phyloP scores from a whole-genome alignment of 1,284 basidiomycete species.

The Chondrostereum purpureum region DNA sequence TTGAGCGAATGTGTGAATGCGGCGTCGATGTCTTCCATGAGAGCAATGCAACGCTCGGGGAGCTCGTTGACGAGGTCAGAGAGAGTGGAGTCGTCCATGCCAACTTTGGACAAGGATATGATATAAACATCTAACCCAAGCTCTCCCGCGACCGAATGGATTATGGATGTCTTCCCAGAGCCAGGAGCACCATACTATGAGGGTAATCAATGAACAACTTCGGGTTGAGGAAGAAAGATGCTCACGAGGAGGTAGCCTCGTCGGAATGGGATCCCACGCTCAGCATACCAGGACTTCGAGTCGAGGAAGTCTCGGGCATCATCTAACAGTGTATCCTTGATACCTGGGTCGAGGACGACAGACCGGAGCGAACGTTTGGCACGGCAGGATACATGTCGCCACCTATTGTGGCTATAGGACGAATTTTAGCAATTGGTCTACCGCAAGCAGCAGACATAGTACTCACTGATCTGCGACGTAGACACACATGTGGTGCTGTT shows the following conservation, averaged over 20 bases:
- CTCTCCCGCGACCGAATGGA: constrained; percentile 72
- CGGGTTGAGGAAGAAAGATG: constrained; percentile 3
- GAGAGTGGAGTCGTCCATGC: constrained; percentile 62
- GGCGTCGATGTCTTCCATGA: constrained; percentile 80
- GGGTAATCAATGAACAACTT: constrained; percentile 7
- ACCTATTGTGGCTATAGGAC: constrained; percentile 30
- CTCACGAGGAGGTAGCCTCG: constrained; percentile 62
- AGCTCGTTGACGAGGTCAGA: constrained; percentile 56
- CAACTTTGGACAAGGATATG: constrained; percentile 63
- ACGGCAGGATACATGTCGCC: constrained; percentile 50
- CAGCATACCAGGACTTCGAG: constrained; percentile 62
- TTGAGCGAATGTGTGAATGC: constrained; percentile 57
- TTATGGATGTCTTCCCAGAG: constrained; percentile 69
- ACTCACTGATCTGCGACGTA: constrained; percentile 45
- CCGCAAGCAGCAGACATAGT: neutral
- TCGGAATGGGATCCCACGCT: constrained; percentile 67
- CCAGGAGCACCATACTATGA: constrained; percentile 64
- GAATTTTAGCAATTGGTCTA: neutral
- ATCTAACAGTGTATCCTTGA: constrained; percentile 55
- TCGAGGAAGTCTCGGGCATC: constrained; percentile 63
- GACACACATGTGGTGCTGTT: constrained; percentile 48
- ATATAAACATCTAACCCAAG: constrained; percentile 71
- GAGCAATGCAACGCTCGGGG: constrained; percentile 62
- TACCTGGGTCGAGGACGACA: constrained; percentile 60
- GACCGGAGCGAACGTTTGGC: constrained; percentile 59